Evolutionary conservation across 441 rosid species (phyloP), one percentile per base, ranked within the genome.

Genomic region (Adansonia grandidieri): DNA sequence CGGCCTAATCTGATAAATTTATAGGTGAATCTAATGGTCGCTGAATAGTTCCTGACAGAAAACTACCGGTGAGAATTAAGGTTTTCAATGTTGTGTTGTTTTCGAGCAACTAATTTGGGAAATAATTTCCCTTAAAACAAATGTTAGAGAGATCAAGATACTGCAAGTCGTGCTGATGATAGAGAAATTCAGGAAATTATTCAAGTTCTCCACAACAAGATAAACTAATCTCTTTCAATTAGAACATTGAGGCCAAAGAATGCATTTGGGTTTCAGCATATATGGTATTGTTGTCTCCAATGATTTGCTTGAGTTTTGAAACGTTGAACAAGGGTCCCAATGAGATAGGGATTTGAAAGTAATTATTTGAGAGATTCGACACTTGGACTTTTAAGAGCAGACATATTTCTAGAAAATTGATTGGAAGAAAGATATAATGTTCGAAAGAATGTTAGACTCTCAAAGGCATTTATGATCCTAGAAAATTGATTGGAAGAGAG

Each of bases 61-160:
- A 83, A 45, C 72, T 71, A 53, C 77, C 66, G 2, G 0, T 7
- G 7, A 86, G 19, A 47, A 3, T 0, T 1, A 84, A 53, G 0
- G 0, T 0, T 1, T 42, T 4, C 9, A 84, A 13, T 4, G 7
- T n/a, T 8, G 79, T 57, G 17, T 82, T 82, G 60, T 84, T 86
- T 40, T 71, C 61, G 1, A 82, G 6, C 77, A 86, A 15, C 87
- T 86, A 84, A 73, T 10, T 0, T 9, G 75, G 73, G 28, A 83
- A 79, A 0, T 64, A 13, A 13, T 40, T 51, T 75, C 82, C 83
- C 0, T 7, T 32, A 4, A 82, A 40, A 45, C 19, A 10, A 5
- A 72, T 76, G 22, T 77, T 15, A 5, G 79, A 70, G 42, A 86
- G 73, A 71, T 78, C 79, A 11, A 85, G 9, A 0, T 11, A 0